A percentile compares a stretch with the other conserved stretches of the same genome.
These are phyloP conservation scores for Penicillium sp. DNA, from an alignment of 2,329 filamentous ascomycete species.

Conservation along the genomic window DNA sequence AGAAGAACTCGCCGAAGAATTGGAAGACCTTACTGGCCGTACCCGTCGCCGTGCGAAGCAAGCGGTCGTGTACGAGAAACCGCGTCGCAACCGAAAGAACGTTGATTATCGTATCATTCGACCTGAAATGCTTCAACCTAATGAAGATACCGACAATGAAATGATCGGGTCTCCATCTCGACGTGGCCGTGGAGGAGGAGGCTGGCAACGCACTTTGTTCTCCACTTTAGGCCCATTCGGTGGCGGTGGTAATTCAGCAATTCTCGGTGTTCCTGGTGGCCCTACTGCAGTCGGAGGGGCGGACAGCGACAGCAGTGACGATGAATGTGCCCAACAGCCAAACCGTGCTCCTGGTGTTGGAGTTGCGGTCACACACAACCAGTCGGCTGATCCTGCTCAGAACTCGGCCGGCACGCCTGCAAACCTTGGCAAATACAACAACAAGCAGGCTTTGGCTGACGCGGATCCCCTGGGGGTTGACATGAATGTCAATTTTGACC, in stretches of 20 bases:
- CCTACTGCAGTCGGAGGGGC: slow-evolving; percentile 64
- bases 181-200: slow-evolving; percentile 51
- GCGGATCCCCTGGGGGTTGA: slow-evolving; percentile 91
- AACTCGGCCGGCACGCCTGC: slow-evolving; percentile 57
- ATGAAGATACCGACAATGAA: slow-evolving; percentile 66
- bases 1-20: slow-evolving; percentile 52
- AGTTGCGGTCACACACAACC: slow-evolving; percentile 43
- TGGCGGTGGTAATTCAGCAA: slow-evolving; percentile 61
- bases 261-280: slow-evolving; percentile 63
- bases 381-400: slow-evolving; percentile 50
- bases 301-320: slow-evolving; percentile 94
- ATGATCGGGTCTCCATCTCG: slow-evolving; percentile 58
- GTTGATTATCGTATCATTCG: slow-evolving; percentile 83
- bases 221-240: slow-evolving; percentile 90
- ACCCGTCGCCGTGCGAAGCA: slow-evolving; percentile 31
- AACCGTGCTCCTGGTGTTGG: slow-evolving; percentile 45
- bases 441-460: slow-evolving; percentile 82
- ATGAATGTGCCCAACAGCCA: slow-evolving; percentile 65
- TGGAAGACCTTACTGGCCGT: slow-evolving; percentile 46
- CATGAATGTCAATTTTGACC: slow-evolving; percentile 82
- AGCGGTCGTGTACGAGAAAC: slow-evolving; percentile 35
- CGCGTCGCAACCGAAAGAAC: slow-evolving; percentile 53
- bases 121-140: slow-evolving; percentile 58
- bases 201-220: slow-evolving; percentile 73
- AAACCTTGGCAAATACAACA: slow-evolving; percentile 87